phyloP scores from a whole-genome alignment of 1,284 basidiomycete species.

The Peniophora sp. region DNA sequence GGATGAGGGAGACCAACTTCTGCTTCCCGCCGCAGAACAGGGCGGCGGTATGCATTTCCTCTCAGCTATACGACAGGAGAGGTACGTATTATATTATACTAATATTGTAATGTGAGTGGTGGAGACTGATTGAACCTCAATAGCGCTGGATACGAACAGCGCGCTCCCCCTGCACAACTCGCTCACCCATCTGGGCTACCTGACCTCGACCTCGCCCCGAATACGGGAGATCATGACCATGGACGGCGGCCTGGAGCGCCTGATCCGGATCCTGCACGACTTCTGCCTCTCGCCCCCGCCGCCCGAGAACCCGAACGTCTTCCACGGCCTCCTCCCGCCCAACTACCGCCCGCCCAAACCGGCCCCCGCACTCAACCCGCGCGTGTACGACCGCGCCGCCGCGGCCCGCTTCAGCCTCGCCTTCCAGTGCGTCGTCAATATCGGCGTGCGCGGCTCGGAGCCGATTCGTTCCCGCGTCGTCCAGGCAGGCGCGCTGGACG shows the following conservation, averaged over 20 bases:
- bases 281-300: slow-evolving; percentile 74
- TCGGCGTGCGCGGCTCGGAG: slow-evolving; percentile 95
- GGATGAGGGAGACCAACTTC: slow-evolving; percentile 96
- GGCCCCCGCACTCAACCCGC: slow-evolving; percentile 55
- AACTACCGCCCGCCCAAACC: slow-evolving; percentile 44
- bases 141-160: slow-evolving; percentile 91
- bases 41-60: slow-evolving; percentile 91
- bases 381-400: slow-evolving; percentile 72
- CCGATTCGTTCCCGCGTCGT: slow-evolving; percentile 89
- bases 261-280: slow-evolving; percentile 88
- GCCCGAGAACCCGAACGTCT: slow-evolving; percentile 61
- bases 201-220: slow-evolving; percentile 94
- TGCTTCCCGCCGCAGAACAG: slow-evolving; percentile 92
- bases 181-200: slow-evolving; percentile 92
- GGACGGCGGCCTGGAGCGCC: slow-evolving; percentile 94
- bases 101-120: slow-evolving; percentile 9
- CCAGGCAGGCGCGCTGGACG: slow-evolving; percentile 91
- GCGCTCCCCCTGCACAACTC: slow-evolving; percentile 94
- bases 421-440: slow-evolving; percentile 97
- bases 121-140: slow-evolving; percentile 1
- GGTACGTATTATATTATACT: slow-evolving; percentile 45
- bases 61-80: slow-evolving; percentile 91
- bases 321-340: slow-evolving; percentile 68
- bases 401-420: slow-evolving; percentile 85
- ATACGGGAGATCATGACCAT: slow-evolving; percentile 98